Evolutionary conservation across 148 eudicot species (phyloP), one percentile per base, ranked within the genome.

Genomic region (Spergularia marina): DNA sequence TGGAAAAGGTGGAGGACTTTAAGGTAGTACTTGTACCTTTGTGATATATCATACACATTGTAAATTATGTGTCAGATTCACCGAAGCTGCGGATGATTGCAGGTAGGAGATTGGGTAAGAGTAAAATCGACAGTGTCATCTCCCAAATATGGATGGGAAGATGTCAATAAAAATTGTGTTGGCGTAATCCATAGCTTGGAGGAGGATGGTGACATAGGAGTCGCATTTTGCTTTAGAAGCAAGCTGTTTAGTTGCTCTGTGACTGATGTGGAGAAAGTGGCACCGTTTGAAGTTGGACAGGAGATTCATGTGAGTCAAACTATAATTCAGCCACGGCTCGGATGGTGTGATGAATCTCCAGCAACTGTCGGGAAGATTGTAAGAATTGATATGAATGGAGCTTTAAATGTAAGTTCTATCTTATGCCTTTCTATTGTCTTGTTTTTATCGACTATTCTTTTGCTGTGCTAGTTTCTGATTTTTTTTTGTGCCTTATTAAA

Each of bases 81-180:
- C 51, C 68, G 41, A 64, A 68, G 57, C 30, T 52, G n/a, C 59
- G 59, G 39, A 10, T 80, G 65, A 73, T 77, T 63, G 69, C 88
- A 95, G 99, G 99, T 95, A 59, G 88, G 92, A 51, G 94, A 95
- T 77, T 95, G 99, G 99, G 94, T 92, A 65, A 86, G 90, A 83
- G 92, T 95, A 39, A 95, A 92, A 83, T 86, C 97, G 71, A 89
- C 99, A 7, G 99, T 95, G 34, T 86, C 99, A 56, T 92, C 99
- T 74, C 99, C 99, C n/a, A 95, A 92, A 78, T 95, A 92, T 80
- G 99, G 99, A 67, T 95, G 99, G 99, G 99, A 95, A 75, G 98
- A 95, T 77, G 85, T 92, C 71, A 86, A 87, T 58, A 86, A 89
- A 79, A 89, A 89, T 76, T 91, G 99, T 81, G 86, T 95, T 71